Conservation (phyloP, 768 basidiomycete species). For the Leccinum disarticulatum region DNA sequence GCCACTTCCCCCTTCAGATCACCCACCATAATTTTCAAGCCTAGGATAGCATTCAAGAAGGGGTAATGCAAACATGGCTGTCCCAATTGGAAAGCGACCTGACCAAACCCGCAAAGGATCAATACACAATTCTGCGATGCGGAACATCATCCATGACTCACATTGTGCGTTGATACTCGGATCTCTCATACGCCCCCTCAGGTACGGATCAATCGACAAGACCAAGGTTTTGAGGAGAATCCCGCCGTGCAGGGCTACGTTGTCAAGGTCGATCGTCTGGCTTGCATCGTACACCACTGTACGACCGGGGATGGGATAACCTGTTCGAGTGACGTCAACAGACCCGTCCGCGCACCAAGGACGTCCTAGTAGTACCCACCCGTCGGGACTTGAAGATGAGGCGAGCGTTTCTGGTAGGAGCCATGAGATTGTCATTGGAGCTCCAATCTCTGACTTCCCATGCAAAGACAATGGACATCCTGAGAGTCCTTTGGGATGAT, state of each 20-base stretch:
- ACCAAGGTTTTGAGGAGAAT: conserved; percentile 50
- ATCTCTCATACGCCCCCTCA: conserved; percentile 42
- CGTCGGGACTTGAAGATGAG: conserved; percentile 38
- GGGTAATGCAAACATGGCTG: conserved; percentile 8
- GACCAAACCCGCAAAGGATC: neutral
- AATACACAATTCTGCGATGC: neutral
- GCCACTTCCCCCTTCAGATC: conserved; percentile 43
- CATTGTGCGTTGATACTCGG: conserved; percentile 6
- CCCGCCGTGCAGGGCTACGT: conserved; percentile 42
- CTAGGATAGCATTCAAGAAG: neutral
- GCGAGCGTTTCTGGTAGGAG: conserved; percentile 33
- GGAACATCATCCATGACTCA: conserved; percentile 1
- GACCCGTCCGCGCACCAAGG: neutral
- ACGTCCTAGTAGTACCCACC: neutral
- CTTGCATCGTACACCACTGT: conserved; percentile 47
- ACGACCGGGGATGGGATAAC: conserved; percentile 42
- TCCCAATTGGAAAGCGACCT: conserved; percentile 15
- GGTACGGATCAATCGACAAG: conserved; percentile 48
- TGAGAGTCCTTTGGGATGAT: too few species aligned
- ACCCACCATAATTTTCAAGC: conserved; percentile 22
- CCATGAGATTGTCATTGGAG: conserved; percentile 1
- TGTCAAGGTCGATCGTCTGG: conserved; percentile 50
- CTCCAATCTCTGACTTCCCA: too few species aligned
- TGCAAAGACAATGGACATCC: too few species aligned
- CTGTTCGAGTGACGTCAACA: conserved; percentile 14